Evolutionary conservation across 2,329 filamentous ascomycete species (phyloP).

Genomic region (Blastomyces gilchristii): DNA sequence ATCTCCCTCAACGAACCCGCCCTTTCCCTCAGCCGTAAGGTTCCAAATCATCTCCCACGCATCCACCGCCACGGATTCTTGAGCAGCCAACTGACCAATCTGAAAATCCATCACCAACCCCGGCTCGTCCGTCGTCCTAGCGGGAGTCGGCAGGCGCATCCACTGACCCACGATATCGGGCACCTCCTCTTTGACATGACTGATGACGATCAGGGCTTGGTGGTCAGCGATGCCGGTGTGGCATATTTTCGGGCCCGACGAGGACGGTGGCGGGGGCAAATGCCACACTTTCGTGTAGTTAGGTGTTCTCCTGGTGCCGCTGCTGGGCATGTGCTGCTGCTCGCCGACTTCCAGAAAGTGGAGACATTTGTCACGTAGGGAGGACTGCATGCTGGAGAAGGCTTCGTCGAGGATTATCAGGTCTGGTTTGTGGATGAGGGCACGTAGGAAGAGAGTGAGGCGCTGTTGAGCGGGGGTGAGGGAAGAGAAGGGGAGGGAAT

Average conservation of each 20-base stretch:
- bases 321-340: conserved; percentile 30
- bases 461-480: conserved; percentile 50
- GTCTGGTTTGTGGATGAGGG: conserved; percentile 69
- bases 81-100: conserved; percentile 11
- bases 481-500: conserved; percentile 49
- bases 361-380: conserved; percentile 75
- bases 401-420: conserved; percentile 80
- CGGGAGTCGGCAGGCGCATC: conserved; percentile 56
- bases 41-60: conserved; percentile 16
- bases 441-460: conserved; percentile 71
- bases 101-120: conserved; percentile 8
- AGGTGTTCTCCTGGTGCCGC: conserved; percentile 13
- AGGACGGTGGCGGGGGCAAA: conserved; percentile 5
- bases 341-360: conserved; percentile 63
- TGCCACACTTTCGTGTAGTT: conserved; percentile 7
- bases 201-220: conserved; percentile 85
- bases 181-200: conserved; percentile 82
- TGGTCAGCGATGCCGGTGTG: conserved; percentile 50
- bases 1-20: not conserved
- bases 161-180: conserved; percentile 73
- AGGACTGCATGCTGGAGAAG: conserved; percentile 74
- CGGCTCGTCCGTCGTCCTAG: conserved; percentile 12
- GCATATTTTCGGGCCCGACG: conserved; percentile 11
- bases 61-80: conserved; percentile 9
- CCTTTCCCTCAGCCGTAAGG: not conserved